These are phyloP conservation scores for Colletotrichum liaoningense DNA, from an alignment of 2,329 filamentous ascomycete genomes.

Conservation along the genomic window DNA sequence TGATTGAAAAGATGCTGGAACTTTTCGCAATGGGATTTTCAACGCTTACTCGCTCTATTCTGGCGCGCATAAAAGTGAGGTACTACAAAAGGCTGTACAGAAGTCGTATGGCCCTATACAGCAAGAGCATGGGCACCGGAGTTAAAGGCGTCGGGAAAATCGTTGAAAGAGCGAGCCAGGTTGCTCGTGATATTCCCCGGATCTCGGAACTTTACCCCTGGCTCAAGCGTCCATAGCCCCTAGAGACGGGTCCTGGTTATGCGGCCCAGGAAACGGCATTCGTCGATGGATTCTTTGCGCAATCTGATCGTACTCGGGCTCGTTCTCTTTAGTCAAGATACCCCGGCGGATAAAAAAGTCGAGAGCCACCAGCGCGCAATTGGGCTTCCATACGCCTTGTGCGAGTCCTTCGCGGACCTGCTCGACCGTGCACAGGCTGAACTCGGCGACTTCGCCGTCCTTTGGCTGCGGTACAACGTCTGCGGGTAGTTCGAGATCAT, in stretches of 20 bases:
- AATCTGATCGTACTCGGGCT: constrained; percentile 83
- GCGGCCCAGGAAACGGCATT: constrained; percentile 82
- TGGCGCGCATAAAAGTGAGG: not conserved
- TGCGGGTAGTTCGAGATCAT: constrained; percentile 82
- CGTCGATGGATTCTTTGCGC: constrained; percentile 79
- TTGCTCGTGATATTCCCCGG: not conserved
- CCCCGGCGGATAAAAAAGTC: constrained; percentile 93
- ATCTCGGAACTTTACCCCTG: not conserved
- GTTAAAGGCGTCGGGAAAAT: not conserved
- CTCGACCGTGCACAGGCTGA: constrained; percentile 81
- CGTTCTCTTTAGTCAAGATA: constrained; percentile 81
- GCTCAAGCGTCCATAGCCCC: constrained; percentile 16
- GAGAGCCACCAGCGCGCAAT: constrained; percentile 85
- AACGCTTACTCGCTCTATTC: not conserved
- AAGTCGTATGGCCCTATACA: not conserved
- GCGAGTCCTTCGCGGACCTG: constrained; percentile 78
- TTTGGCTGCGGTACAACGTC: constrained; percentile 79
- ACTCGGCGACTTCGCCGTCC: constrained; percentile 90
- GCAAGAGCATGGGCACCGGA: not conserved
- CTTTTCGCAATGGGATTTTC: not conserved
- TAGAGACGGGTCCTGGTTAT: constrained; percentile 46
- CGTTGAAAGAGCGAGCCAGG: not conserved
- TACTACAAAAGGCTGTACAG: not conserved
- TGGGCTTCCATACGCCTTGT: constrained; percentile 88
- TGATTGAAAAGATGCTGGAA: constrained; percentile 48